Base-by-base conservation (phyloP, 192 early-diverging fungal genomes). In the Umbelopsis isabellina region DNA sequence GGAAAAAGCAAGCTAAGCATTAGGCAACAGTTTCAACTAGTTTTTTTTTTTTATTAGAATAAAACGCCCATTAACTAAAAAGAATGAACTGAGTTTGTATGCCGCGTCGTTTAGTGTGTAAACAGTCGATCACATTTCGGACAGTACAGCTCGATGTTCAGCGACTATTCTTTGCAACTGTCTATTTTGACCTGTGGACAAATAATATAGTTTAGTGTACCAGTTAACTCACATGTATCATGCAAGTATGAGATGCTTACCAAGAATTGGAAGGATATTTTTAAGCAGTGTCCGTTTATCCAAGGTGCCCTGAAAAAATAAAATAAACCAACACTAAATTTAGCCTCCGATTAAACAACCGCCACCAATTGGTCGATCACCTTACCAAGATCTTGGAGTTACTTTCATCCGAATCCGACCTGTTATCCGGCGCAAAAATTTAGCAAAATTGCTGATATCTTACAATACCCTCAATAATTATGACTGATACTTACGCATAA, bases 211-310 rank as follows among this genome's bases (percentile, higher is more conserved):
- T 27, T 72, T 46, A 65, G 67, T n/a, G 18, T 33, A 15, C 41
- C 27, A 1, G 27, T 9, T 13, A 23, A 27, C 65, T 22, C 23
- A 64, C 6, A 30, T 10, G 65, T 30, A 22, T 20, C 45, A 46
- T 64, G 45, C 2, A 20, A 48, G 41, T 9, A 27, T 65, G n/a
- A 52, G 23, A 22, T 18, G 30, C 44, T 77, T 75, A 72, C 91
- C 85, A 23, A 95, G 81, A 1, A 91, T 78, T 0, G 88, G 90
- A 33, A 95, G 70, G 16, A 93, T 74, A 49, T 89, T 86, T 45
- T 78, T 75, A 4, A 95, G 52, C 10, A 94, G 68, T 45, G 84
- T 82, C 10, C 87, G 87, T 52, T 95, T 95, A 41, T 86, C 81
- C 20, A 76, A 45, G 55, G 85, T 75, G 8, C 83, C 79, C 75